A percentile compares a stretch with the other conserved stretches of the same genome.
These are phyloP conservation scores for Dunaliella primolecta DNA, from an alignment of 139 green algal genomes.

Conservation along the genomic window DNA sequence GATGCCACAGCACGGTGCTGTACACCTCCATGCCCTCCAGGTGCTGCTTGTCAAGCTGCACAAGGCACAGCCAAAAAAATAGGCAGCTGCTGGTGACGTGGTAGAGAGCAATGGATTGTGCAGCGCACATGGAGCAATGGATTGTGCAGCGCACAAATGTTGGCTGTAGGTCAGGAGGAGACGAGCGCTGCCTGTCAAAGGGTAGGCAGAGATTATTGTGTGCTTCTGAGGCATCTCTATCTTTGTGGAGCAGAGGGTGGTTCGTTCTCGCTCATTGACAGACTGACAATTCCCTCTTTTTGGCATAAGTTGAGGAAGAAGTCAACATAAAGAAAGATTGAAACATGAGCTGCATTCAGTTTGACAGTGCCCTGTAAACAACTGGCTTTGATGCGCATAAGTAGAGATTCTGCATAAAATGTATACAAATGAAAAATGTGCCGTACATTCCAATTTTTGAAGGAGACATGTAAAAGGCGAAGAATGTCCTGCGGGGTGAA, in stretches of 20 bases:
- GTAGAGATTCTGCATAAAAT: neutral
- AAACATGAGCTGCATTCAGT: no score
- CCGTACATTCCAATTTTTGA: no score
- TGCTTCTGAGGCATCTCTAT: neutral
- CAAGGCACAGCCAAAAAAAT: neutral
- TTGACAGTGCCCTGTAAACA: no score
- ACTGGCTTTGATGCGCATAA: neutral
- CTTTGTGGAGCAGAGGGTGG: neutral
- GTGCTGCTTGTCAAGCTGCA: slow-evolving; percentile 23
- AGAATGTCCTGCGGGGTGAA: no score
- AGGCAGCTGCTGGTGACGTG: no score
- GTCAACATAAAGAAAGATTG: neutral
- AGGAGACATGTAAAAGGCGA: no score
- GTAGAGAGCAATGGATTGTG: no score
- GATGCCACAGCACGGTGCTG: slow-evolving; percentile 94
- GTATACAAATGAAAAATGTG: neutral
- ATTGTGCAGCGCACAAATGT: neutral
- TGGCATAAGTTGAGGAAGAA: neutral
- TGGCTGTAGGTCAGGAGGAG: neutral
- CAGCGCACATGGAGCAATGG: no score
- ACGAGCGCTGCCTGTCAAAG: neutral
- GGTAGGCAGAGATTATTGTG: neutral
- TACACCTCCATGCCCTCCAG: slow-evolving; percentile 85
- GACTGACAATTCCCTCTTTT: neutral
- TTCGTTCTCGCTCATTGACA: neutral